Evolutionary conservation across 2,329 filamentous ascomycete genomes (phyloP).

Genomic region (Aquanectria penicillioides): DNA sequence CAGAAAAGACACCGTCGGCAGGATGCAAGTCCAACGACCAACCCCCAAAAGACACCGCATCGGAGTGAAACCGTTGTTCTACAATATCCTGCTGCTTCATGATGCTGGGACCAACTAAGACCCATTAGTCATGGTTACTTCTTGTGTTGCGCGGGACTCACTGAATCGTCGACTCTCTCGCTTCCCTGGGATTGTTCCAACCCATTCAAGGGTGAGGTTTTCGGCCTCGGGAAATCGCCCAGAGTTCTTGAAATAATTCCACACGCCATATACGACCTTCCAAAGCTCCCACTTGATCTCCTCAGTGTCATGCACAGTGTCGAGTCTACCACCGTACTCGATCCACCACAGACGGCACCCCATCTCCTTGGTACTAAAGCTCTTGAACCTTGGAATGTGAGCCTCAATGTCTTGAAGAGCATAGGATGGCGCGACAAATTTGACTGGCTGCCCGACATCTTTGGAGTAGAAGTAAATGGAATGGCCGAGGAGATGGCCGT

Average conservation of each 20-base stretch:
- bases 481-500: slow-evolving; percentile 40
- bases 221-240: slow-evolving; percentile 39
- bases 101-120: slow-evolving; percentile 34
- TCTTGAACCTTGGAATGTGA: slow-evolving; percentile 38
- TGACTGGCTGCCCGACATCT: slow-evolving; percentile 33
- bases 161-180: slow-evolving; percentile 37
- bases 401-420: slow-evolving; percentile 36
- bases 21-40: slow-evolving; percentile 42
- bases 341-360: slow-evolving; percentile 41
- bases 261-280: slow-evolving; percentile 39
- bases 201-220: slow-evolving; percentile 39
- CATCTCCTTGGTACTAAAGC: slow-evolving; percentile 39
- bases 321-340: slow-evolving; percentile 38
- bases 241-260: slow-evolving; percentile 41
- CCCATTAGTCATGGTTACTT: neutral
- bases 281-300: slow-evolving; percentile 42
- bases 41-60: slow-evolving; percentile 37
- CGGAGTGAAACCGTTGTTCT: slow-evolving; percentile 37
- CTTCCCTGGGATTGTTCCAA: slow-evolving; percentile 40
- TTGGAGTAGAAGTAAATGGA: slow-evolving; percentile 42
- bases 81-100: slow-evolving; percentile 40
- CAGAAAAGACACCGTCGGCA: slow-evolving; percentile 39
- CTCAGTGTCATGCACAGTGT: slow-evolving; percentile 40
- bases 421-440: slow-evolving; percentile 37
- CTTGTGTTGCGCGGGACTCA: slow-evolving; percentile 11